A percentile compares a stretch with the other conserved stretches of the same genome.
Conservation (phyloP, 179 eudicot genomes). For the Monotropa hypopitys region DNA sequence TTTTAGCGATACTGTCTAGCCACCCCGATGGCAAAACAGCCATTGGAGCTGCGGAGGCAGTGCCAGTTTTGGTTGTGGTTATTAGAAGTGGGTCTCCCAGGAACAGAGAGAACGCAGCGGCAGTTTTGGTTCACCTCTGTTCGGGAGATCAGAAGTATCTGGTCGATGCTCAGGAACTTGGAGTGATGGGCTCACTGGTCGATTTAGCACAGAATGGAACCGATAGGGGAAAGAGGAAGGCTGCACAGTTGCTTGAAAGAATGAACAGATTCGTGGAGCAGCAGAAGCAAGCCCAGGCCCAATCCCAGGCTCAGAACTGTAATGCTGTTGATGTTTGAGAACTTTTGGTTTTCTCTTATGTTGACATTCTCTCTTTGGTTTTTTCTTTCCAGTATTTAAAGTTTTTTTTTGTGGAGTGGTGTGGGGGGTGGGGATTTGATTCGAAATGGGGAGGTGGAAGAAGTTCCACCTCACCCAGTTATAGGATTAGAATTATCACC, state of each 20-base stretch:
- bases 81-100: conserved; percentile 75
- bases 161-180: conserved; percentile 53
- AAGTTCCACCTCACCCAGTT: no score
- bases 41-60: conserved; percentile 68
- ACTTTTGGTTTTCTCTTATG: conserved; percentile 1
- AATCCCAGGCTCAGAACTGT: conserved; percentile 25
- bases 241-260: conserved; percentile 64
- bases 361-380: conserved; percentile 13
- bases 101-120: conserved; percentile 90
- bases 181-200: conserved; percentile 38
- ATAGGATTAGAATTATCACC: no score
- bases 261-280: conserved; percentile 57
- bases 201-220: conserved; percentile 71
- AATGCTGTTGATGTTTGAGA: conserved; percentile 27
- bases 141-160: conserved; percentile 55
- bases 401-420: no score
- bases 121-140: conserved; percentile 77
- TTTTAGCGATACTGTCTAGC: conserved; percentile 74
- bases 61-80: conserved; percentile 66
- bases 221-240: conserved; percentile 83
- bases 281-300: conserved; percentile 45
- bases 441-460: conserved; percentile 49
- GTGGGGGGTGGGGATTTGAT: conserved; percentile 9
- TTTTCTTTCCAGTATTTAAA: conserved; percentile 4
- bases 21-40: conserved; percentile 78